A percentile compares a stretch with the other conserved stretches of the same genome.
Evolutionary conservation across 192 early-diverging fungal species (phyloP).

Genomic region (Chytriomyces sp.): DNA sequence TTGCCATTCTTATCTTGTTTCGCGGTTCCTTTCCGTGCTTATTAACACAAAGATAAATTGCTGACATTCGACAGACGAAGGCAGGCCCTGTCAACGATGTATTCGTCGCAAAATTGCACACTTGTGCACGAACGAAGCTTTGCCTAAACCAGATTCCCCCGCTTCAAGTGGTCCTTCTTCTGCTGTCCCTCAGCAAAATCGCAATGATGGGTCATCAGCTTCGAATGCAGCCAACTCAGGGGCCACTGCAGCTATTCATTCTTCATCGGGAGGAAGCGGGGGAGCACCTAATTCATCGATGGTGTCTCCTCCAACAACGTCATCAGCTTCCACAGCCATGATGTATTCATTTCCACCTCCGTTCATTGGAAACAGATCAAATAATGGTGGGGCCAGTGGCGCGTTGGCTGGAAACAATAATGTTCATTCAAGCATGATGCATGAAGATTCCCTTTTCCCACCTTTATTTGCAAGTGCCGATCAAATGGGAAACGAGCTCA

Average conservation of each 20-base stretch:
- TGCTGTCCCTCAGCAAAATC: not conserved
- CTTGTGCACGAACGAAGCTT: constrained; percentile 80
- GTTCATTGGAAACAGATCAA: not conserved
- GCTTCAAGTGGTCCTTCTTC: not conserved
- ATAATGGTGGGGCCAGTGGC: constrained; percentile 14
- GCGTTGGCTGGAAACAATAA: not conserved
- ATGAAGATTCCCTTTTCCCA: constrained; percentile 49
- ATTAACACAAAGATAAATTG: too few relatives aligned
- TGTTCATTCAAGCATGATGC: not conserved
- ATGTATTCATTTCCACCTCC: constrained; percentile 33
- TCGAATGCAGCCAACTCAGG: not conserved
- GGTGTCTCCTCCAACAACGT: not conserved
- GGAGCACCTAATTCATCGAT: too few relatives aligned
- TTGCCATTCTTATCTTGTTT: not conserved
- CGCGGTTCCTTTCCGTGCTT: not conserved
- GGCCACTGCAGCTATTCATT: too few relatives aligned
- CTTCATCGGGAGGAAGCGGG: too few relatives aligned
- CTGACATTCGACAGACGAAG: constrained; percentile 50
- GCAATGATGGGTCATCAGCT: not conserved
- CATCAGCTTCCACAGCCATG: not conserved
- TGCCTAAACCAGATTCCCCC: constrained; percentile 13
- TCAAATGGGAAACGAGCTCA: constrained; percentile 80
- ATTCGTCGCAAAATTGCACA: constrained; percentile 95
- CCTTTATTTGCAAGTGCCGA: constrained; percentile 76
- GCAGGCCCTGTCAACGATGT: constrained; percentile 93